These are phyloP conservation scores for Hyaloscypha hepaticicola DNA, from an alignment of 495 filamentous ascomycete species.

Conservation along the genomic window DNA sequence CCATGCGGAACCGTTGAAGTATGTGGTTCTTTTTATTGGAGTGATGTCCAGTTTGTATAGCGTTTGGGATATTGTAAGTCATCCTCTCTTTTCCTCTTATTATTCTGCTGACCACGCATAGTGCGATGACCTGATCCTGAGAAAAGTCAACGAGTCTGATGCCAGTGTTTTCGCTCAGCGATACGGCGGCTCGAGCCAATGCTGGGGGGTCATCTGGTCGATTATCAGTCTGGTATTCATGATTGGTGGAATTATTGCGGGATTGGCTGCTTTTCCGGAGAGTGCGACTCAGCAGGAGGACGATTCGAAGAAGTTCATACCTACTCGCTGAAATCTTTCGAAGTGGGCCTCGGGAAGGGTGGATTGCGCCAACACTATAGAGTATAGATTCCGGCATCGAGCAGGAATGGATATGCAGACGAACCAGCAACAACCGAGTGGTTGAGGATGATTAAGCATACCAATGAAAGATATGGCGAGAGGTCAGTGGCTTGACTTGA, in stretches of 20 bases:
- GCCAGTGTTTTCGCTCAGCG: conserved; percentile 76
- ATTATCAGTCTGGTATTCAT: conserved; percentile 69
- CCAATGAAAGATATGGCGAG: no score
- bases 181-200: conserved; percentile 77
- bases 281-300: conserved; percentile 64
- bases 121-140: conserved; percentile 80
- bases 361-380: no score
- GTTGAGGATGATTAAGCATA: no score
- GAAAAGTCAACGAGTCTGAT: conserved; percentile 78
- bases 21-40: conserved; percentile 77
- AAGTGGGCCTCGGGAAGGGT: no score
- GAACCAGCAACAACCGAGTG: no score
- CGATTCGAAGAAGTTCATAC: conserved; percentile 65
- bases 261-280: conserved; percentile 72
- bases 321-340: conserved; percentile 11
- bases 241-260: conserved; percentile 67
- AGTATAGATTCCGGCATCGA: no score
- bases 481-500: no score
- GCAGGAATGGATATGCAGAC: no score
- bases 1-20: conserved; percentile 69
- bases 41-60: conserved; percentile 77
- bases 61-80: conserved; percentile 78
- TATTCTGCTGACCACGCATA: conserved; percentile 28
- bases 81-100: background rate
- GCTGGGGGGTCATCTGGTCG: conserved; percentile 80